These are phyloP conservation scores for Yamadazyma kitorensis DNA, from an alignment of 805 yeast species.

Conservation along the genomic window DNA sequence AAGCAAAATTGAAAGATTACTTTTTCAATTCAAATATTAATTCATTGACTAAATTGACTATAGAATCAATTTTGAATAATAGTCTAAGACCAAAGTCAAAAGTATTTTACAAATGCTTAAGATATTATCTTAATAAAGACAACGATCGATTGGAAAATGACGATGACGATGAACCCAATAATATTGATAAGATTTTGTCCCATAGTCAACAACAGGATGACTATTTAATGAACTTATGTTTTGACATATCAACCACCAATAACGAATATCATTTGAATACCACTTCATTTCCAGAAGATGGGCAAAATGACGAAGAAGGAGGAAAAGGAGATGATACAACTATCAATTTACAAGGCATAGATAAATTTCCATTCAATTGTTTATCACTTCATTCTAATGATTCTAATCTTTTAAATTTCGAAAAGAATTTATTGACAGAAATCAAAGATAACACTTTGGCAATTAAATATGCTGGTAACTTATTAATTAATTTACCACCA, in stretches of 20 bases:
- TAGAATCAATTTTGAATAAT: slow-evolving; percentile 27
- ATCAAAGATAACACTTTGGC: slow-evolving; percentile 23
- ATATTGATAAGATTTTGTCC: slow-evolving; percentile 7
- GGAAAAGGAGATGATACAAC: too few species aligned
- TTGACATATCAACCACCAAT: slow-evolving; percentile 29
- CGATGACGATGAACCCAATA: slow-evolving; percentile 5
- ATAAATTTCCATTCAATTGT: slow-evolving; percentile 34
- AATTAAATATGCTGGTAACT: slow-evolving; percentile 20
- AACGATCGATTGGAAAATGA: slow-evolving; percentile 6
- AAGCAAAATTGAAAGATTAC: slow-evolving; percentile 15
- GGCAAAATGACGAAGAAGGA: too few species aligned
- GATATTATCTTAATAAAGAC: slow-evolving; percentile 28
- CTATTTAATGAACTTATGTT: slow-evolving; percentile 31
- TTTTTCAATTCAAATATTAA: slow-evolving; percentile 15
- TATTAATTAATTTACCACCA: slow-evolving; percentile 28
- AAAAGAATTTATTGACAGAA: slow-evolving; percentile 24
- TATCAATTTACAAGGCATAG: slow-evolving; percentile 18
- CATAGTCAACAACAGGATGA: slow-evolving; percentile 21
- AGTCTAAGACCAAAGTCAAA: slow-evolving; percentile 28
- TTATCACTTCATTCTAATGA: slow-evolving; percentile 36
- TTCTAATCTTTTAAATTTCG: slow-evolving; percentile 34
- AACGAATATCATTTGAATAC: slow-evolving; percentile 4
- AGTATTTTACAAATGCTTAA: slow-evolving; percentile 24
- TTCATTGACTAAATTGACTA: slow-evolving; percentile 25
- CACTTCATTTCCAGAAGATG: too few species aligned